A percentile compares a stretch with the other conserved stretches of the same genome.
These are phyloP conservation scores for Martensiomyces pterosporus DNA, from an alignment of 192 early-diverging fungal species.

Conservation along the genomic window DNA sequence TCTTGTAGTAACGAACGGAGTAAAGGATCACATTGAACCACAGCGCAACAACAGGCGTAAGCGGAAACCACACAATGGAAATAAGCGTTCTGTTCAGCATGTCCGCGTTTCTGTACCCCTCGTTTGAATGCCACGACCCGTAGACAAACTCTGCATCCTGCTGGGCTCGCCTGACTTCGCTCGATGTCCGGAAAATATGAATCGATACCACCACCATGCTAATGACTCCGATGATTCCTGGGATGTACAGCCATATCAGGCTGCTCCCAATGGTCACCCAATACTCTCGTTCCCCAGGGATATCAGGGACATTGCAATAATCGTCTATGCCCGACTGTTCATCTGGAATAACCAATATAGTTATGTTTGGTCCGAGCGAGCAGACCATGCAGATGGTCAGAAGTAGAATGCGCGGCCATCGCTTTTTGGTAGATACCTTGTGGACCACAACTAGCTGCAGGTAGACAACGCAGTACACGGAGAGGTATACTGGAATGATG, in stretches of 20 bases:
- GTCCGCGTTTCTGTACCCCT: background rate
- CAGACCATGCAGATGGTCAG: conserved; percentile 9
- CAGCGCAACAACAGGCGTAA: conserved; percentile 30
- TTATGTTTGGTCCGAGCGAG: conserved; percentile 14
- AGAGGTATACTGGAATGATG: conserved; percentile 7
- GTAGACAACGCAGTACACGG: conserved; percentile 34
- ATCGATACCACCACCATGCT: conserved; percentile 8
- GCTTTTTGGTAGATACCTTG: conserved; percentile 21
- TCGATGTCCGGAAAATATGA: conserved; percentile 19
- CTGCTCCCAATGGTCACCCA: conserved; percentile 7
- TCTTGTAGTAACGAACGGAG: conserved; percentile 21
- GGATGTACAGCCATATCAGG: conserved; percentile 22
- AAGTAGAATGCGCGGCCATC: conserved; percentile 16
- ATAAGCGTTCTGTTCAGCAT: conserved; percentile 22
- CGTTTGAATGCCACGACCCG: background rate
- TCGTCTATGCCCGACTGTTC: background rate
- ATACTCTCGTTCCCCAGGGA: conserved; percentile 5
- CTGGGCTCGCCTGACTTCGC: conserved; percentile 4
- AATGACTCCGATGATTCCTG: conserved; percentile 26
- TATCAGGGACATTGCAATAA: conserved; percentile 5
- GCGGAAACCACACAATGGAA: conserved; percentile 37
- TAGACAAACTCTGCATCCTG: conserved; percentile 3
- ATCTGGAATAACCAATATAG: conserved; percentile 11
- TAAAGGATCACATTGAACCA: conserved; percentile 30
- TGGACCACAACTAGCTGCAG: conserved; percentile 39